Base-by-base conservation (phyloP, 352 stramenopile species). In the Stramenopiles sp. region DNA sequence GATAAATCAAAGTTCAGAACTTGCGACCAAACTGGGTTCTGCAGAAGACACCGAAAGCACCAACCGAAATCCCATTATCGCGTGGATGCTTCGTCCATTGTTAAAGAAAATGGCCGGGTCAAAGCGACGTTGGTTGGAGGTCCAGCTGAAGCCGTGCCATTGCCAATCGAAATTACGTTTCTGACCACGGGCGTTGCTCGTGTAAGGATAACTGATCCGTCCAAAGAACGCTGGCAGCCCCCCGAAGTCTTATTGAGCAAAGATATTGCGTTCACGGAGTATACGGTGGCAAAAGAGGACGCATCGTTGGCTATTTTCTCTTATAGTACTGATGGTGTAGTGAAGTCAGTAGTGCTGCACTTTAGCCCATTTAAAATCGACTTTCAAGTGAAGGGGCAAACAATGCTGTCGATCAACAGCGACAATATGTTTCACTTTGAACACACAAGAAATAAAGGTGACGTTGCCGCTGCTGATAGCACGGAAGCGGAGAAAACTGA, bases 1-100 rank as follows among this genome's bases (percentile, higher is more conserved):
- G 96, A 99, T 87, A 89, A 91, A 84, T 94, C 85, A 81, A 99
- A 99, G 89, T 99, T 99, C 87, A 88, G 95, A 67, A 99, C 92
- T 29, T 99, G 96, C 84, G 85, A 90, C 29, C 90, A 99, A 87
- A 98, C 95, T n/a, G 91, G 94, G 22, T 99, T 99, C 88, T 99
- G 96, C 87, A 86, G 88, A 32, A 89, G 88, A 81, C 88, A 88
- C 81, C 89, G 89, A 81, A 87, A 88, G 30, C 81, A 82, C 30
- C 75, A 83, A 33, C 27, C 22, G n/a, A 82, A 8, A 7, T 32
- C 0, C 81, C 67, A 81, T 31, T 55, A 25, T 44, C 29, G n/a
- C 25, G 25, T 27, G 27, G 1, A 1, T 71, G 80, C 67, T 1
- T 1, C 76, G 71, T 67, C 80, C 29, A 30, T 22, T 81, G 75